These are phyloP conservation scores for Scheffersomyces lignicola DNA, from an alignment of 1,139 yeast species.

Conservation along the genomic window DNA sequence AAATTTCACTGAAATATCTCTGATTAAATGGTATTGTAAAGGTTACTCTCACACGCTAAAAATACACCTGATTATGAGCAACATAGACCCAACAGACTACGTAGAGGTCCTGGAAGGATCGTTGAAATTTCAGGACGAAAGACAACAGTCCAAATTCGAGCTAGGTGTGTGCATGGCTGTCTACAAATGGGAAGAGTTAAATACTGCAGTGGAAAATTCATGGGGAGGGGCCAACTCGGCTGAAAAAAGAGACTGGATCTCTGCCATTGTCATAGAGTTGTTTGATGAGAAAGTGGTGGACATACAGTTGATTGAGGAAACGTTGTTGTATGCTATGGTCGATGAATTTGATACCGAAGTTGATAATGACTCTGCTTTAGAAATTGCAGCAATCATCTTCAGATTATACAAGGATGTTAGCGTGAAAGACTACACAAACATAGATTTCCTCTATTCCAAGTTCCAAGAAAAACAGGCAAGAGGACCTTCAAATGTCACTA, in stretches of 20 bases:
- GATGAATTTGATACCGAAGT: conserved; percentile 90
- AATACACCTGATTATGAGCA: conserved; percentile 1
- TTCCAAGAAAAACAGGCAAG: conserved; percentile 57
- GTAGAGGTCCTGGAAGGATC: conserved; percentile 41
- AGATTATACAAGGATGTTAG: conserved; percentile 66
- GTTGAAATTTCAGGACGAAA: conserved; percentile 57
- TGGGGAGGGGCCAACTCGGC: conserved; percentile 96
- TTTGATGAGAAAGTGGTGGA: conserved; percentile 72
- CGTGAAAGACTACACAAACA: conserved; percentile 47
- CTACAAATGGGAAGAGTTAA: conserved; percentile 84
- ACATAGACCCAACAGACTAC: conserved; percentile 47
- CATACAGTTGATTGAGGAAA: conserved; percentile 77
- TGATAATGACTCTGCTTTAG: conserved; percentile 85
- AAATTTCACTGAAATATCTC: too few species aligned
- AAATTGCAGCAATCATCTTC: conserved; percentile 67
- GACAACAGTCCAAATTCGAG: conserved; percentile 81
- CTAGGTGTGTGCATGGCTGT: conserved; percentile 92
- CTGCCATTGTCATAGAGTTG: conserved; percentile 77
- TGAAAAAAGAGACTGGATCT: conserved; percentile 94
- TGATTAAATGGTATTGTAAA: too few species aligned
- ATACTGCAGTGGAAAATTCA: conserved; percentile 87
- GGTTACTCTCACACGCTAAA: too few species aligned
- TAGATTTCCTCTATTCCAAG: conserved; percentile 59
- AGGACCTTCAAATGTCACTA: conserved; percentile 24
- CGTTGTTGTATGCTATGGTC: conserved; percentile 83